Base-by-base conservation (phyloP, 2,329 filamentous ascomycete genomes). In the Fusarium setosum region DNA sequence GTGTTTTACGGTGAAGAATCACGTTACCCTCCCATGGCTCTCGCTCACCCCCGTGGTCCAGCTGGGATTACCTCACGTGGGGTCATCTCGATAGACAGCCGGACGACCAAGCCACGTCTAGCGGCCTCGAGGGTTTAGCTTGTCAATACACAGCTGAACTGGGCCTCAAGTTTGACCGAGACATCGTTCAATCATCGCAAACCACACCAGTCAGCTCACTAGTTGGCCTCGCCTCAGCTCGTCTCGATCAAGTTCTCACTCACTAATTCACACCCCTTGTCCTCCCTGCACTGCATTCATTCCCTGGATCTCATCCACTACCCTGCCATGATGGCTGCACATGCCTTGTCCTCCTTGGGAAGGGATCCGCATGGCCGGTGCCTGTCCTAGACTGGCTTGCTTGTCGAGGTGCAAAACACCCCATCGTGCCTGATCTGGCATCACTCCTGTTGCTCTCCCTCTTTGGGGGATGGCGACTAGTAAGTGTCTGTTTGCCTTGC, bases 1-100 rank as follows among this genome's bases (percentile, higher is more conserved):
- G 21, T 34, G 15, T 26, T 47, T 24, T 47, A 47, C 44, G 45
- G 47, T 38, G 32, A 50, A 24, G n/a, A 48, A 41, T 57, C 40
- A 45, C 37, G 41, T 21, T 49, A 35, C 9, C 23, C 26, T 20
- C n/a, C 20, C 20, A 53, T n/a, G 24, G 26, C 18, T 53, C 20
- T 31, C 17, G 15, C 29, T 42, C 38, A 37, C 24, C 40, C 40
- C 38, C 38, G 38, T 35, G 15, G 23, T 42, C 40, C 21, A 9
- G 40, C 18, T 21, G 26, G 26, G 38, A 47, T 61, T 21, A 31
- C 49, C 20, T 56, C 18, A 24, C 17, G 18, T 41, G 45, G 29
- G 26, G 17, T 18, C n/a, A 42, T 29, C 12, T 13, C 35, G 23
- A 48, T 10, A 23, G 29, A 21, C 11, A 29, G 12, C 29, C 20